A percentile compares a stretch with the other conserved stretches of the same genome.
phyloP scores from a whole-genome alignment of 2,329 filamentous ascomycete species.

The Beauveria medogensis region DNA sequence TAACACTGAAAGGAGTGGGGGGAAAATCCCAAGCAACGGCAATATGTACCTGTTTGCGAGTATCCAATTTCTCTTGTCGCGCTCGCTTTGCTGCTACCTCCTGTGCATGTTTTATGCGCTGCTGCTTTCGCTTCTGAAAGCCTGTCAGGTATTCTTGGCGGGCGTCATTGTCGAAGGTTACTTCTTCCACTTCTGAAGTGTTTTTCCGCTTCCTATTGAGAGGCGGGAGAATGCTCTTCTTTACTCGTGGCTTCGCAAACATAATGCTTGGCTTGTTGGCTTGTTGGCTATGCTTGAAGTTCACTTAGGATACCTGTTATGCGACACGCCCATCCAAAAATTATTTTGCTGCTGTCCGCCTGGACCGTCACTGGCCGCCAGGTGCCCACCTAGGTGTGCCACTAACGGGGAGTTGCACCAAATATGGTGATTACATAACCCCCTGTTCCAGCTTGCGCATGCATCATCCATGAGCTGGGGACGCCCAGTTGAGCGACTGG shows the following conservation, averaged over 20 bases:
- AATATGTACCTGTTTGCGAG: constrained; percentile 63
- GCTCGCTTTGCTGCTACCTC: constrained; percentile 71
- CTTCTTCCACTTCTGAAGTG: constrained; percentile 59
- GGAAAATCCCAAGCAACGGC: constrained; percentile 3
- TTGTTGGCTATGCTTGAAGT: background rate
- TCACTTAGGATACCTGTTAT: background rate
- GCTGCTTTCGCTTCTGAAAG: constrained; percentile 91
- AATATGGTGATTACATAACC: constrained; percentile 7
- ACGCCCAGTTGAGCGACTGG: background rate
- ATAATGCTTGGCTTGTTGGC: constrained; percentile 16
- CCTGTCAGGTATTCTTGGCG: constrained; percentile 86
- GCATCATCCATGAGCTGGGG: background rate
- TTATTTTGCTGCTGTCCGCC: background rate
- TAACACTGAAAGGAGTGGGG: background rate
- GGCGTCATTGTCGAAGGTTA: constrained; percentile 73
- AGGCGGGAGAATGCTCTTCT: constrained; percentile 49
- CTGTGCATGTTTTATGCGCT: constrained; percentile 76
- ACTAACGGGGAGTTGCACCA: constrained; percentile 13
- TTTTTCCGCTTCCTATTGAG: constrained; percentile 60
- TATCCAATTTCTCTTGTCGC: constrained; percentile 64
- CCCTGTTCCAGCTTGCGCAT: background rate
- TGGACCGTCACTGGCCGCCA: background rate
- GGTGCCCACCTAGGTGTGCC: constrained; percentile 17
- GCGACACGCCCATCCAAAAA: constrained; percentile 3
- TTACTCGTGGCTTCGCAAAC: constrained; percentile 52